phyloP scores from a whole-genome alignment of 2,329 filamentous ascomycete genomes.

The Neofusicoccum laricinum region DNA sequence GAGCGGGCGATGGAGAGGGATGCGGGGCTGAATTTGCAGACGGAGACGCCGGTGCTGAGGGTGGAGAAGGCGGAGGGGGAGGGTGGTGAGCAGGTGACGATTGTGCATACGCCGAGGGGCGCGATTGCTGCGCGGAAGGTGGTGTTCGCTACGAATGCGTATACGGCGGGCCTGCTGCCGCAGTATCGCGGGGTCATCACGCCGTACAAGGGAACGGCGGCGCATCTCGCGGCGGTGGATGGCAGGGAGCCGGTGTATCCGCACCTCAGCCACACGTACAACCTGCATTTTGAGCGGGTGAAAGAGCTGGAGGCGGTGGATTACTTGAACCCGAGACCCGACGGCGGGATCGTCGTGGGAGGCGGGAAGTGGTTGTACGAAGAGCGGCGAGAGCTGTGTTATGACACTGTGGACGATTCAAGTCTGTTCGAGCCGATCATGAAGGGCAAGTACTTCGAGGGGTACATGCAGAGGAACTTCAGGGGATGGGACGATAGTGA shows the following conservation, averaged over 20 bases:
- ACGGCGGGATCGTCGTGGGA: conserved; percentile 46
- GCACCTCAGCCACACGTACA: conserved; percentile 26
- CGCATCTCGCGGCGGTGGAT: conserved; percentile 18
- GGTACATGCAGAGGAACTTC: conserved; percentile 28
- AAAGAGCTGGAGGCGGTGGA: conserved; percentile 20
- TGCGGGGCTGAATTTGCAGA: not conserved
- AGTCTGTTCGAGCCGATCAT: conserved; percentile 23
- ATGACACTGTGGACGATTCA: conserved; percentile 36
- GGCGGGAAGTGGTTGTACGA: conserved; percentile 40
- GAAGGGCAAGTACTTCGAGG: conserved; percentile 23
- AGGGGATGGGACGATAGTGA: conserved; percentile 23
- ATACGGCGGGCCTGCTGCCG: conserved; percentile 24
- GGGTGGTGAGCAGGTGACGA: not conserved
- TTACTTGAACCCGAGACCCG: conserved; percentile 45
- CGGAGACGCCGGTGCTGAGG: not conserved
- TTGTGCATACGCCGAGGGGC: not conserved
- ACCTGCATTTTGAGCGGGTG: conserved; percentile 18
- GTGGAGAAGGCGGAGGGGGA: not conserved
- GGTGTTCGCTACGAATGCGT: conserved; percentile 29
- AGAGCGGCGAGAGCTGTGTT: conserved; percentile 40
- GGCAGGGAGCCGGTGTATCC: conserved; percentile 14
- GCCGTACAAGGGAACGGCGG: conserved; percentile 28
- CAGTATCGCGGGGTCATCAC: conserved; percentile 37
- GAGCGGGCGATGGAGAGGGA: not conserved
- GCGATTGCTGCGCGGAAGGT: conserved; percentile 18